phyloP scores from a whole-genome alignment of 371 early-diverging fungal species.

The Sporodiniella umbellata region DNA sequence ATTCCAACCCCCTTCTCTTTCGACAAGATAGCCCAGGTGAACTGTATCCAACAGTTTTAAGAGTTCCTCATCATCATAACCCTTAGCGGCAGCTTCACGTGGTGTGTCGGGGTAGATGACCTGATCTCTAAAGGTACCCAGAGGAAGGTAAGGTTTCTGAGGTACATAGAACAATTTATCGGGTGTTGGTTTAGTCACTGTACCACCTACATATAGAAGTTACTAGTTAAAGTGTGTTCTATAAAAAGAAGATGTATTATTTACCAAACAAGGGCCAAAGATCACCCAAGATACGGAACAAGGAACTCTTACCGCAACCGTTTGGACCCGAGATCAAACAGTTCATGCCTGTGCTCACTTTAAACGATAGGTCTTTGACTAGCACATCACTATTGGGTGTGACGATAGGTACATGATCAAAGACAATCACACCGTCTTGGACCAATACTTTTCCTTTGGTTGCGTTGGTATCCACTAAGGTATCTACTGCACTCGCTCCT shows the following conservation, averaged over 20 bases:
- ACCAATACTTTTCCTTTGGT: constrained; percentile 63
- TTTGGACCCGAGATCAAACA: constrained; percentile 92
- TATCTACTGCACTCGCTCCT: constrained; percentile 20
- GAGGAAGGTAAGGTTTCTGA: constrained; percentile 89
- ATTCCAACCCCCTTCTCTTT: constrained; percentile 85
- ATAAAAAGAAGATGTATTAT: neutral
- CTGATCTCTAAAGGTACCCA: constrained; percentile 92
- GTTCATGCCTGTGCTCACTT: constrained; percentile 79
- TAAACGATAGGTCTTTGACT: constrained; percentile 80
- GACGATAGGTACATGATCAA: constrained; percentile 85
- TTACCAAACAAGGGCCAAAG: constrained; percentile 81
- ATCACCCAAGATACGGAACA: constrained; percentile 93
- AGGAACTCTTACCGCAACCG: constrained; percentile 87
- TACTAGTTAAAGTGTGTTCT: no score
- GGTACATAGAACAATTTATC: constrained; percentile 90
- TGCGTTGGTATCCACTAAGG: constrained; percentile 42
- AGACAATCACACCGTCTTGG: constrained; percentile 72
- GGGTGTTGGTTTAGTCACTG: constrained; percentile 75
- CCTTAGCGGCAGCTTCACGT: constrained; percentile 49
- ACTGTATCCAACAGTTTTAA: constrained; percentile 67
- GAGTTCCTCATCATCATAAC: constrained; percentile 60
- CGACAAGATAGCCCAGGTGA: constrained; percentile 68
- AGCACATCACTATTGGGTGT: constrained; percentile 93
- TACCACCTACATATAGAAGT: constrained; percentile 54
- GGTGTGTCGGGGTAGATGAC: constrained; percentile 77